phyloP scores from a whole-genome alignment of 1,139 yeast genomes.

The Debaryomycetaceae sp. region DNA sequence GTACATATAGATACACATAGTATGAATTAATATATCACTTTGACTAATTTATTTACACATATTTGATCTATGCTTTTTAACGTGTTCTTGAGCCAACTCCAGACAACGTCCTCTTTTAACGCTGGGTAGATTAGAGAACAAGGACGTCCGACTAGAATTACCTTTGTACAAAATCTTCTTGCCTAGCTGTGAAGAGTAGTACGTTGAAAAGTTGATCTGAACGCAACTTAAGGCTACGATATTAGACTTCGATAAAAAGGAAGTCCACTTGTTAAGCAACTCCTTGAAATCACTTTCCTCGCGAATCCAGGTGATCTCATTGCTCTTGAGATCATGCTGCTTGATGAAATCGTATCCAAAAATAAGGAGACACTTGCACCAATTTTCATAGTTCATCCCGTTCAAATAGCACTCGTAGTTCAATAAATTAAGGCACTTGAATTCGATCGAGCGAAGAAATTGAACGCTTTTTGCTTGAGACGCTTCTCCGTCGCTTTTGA shows the following conservation, averaged over 20 bases:
- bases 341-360: conserved; percentile 45
- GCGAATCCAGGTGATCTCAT: conserved; percentile 30
- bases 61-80: neutral
- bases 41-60: neutral
- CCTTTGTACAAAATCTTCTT: conserved; percentile 24
- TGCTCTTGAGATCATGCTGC: conserved; percentile 19
- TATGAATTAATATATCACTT: neutral
- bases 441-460: conserved; percentile 53
- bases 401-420: conserved; percentile 56
- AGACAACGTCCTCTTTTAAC: neutral
- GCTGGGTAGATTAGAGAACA: neutral
- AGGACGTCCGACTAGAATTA: neutral
- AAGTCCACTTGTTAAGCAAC: conserved; percentile 31
- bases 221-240: conserved; percentile 16
- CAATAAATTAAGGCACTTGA: conserved; percentile 48
- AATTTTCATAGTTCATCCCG: conserved; percentile 47
- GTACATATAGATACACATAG: conserved; percentile 28
- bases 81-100: neutral
- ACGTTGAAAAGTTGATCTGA: conserved; percentile 27
- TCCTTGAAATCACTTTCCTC: conserved; percentile 15
- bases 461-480: conserved; percentile 16
- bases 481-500: conserved; percentile 17
- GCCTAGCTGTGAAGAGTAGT: conserved; percentile 33
- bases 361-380: conserved; percentile 47
- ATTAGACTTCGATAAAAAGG: conserved; percentile 22